Percentiles rank a stretch among this genome's conserved stretches.
Evolutionary conservation across 2,329 filamentous ascomycete genomes (phyloP).

Genomic region (Fusarium anthophilum): DNA sequence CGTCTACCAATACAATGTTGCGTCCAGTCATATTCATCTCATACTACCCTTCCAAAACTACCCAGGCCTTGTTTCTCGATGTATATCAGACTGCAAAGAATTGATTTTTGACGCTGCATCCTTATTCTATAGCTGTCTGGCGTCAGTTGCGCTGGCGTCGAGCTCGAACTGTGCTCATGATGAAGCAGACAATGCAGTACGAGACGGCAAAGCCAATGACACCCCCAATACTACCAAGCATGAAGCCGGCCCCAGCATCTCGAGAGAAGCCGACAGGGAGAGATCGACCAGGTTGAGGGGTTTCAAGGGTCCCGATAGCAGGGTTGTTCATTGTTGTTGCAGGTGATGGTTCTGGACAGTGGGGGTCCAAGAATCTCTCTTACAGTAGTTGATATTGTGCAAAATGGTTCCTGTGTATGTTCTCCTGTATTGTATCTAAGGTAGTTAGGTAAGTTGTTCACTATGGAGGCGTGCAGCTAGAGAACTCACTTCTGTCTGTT

Average conservation of each 20-base stretch:
- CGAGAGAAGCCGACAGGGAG: not conserved
- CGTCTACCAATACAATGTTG: not conserved
- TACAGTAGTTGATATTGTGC: not conserved
- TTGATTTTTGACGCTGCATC: not conserved
- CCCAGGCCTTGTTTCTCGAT: not conserved
- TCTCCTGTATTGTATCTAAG: not conserved
- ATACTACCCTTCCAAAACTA: not conserved
- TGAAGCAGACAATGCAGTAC: conserved; percentile 12
- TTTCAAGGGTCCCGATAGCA: not conserved
- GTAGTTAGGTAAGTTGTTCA: not conserved
- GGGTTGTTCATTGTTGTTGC: not conserved
- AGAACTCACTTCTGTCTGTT: not conserved
- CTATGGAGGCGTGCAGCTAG: not conserved
- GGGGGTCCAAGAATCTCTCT: too few relatives aligned
- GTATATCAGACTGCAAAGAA: not conserved
- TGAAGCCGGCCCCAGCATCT: conserved; percentile 19
- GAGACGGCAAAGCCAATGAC: conserved; percentile 21
- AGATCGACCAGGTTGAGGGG: not conserved
- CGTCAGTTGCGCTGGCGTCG: not conserved
- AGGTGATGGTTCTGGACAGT: not conserved
- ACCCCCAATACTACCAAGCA: conserved; percentile 16
- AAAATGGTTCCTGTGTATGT: not conserved
- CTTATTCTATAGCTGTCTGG: not conserved
- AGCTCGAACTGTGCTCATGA: not conserved
- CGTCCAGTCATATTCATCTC: too few relatives aligned